phyloP scores from a whole-genome alignment of 2,329 filamentous ascomycete species.

The Thelonectria rubi region DNA sequence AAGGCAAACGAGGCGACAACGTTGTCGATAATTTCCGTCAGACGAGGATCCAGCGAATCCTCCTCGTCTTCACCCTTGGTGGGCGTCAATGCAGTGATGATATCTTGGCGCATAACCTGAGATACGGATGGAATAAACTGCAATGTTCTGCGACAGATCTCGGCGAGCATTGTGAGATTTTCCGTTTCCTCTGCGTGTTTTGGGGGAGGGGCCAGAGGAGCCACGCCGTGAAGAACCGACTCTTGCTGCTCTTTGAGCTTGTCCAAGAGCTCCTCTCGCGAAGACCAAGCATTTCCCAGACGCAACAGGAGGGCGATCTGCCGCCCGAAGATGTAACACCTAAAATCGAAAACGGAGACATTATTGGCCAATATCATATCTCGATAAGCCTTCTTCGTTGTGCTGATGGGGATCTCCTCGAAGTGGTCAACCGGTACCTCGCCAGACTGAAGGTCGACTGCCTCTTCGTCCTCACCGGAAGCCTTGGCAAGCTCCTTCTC shows the following conservation, averaged over 20 bases:
- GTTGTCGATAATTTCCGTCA: constrained; percentile 71
- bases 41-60: constrained; percentile 46
- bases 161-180: constrained; percentile 81
- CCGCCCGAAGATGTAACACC: constrained; percentile 90
- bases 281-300: constrained; percentile 77
- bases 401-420: constrained; percentile 68
- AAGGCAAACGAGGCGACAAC: constrained; percentile 82
- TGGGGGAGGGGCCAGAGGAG: constrained; percentile 58
- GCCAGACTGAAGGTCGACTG: constrained; percentile 61
- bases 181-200: constrained; percentile 70
- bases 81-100: constrained; percentile 68
- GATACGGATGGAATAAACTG: constrained; percentile 86
- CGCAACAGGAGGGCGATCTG: constrained; percentile 85
- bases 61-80: constrained; percentile 51
- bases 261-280: constrained; percentile 67
- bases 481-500: constrained; percentile 58
- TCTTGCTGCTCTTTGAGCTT: constrained; percentile 71
- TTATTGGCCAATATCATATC: constrained; percentile 94
- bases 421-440: constrained; percentile 52
- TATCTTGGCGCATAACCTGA: constrained; percentile 80
- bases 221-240: constrained; percentile 64
- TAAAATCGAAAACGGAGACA: constrained; percentile 95
- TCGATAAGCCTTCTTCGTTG: constrained; percentile 81
- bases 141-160: constrained; percentile 83
- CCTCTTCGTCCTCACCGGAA: constrained; percentile 50